Base-by-base conservation (phyloP, 495 filamentous ascomycete species). In the Penicillium herquei region DNA sequence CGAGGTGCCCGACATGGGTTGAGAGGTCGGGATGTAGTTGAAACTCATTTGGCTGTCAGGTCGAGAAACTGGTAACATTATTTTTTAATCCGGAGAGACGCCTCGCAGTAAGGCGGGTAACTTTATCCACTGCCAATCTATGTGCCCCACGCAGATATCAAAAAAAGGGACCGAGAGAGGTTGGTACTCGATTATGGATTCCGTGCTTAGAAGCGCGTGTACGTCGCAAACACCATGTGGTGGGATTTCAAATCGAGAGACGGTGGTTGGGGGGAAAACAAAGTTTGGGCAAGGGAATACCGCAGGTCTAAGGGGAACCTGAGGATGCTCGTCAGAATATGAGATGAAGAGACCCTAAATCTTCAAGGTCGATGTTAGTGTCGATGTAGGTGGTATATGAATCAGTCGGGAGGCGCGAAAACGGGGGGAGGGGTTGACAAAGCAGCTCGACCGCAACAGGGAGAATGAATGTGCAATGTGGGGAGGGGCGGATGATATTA, bases 51-150 rank as follows among this genome's bases (percentile, higher is more conserved):
- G 83, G 65, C 83, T 77, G 52, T 87, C 84, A 26, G 84, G 78
- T 62, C 83, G 81, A 46, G 81, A 77, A 48, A 83, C 84, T 72
- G 88, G 91, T 77, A 90, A 87, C 94, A 97, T 97, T 90, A 94
- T 89, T 79, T 75, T 73, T 70, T 72, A 26, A 69, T 67, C 59
- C 59, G 51, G 58, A 60, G 62, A 42, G 21, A 49, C 51, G 59
- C 59, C 64, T 62, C 44, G 18, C 40, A 57, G 54, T 39, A 63
- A 66, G 58, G 62, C 57, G 59, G 62, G 52, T 58, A 44, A 55
- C 57, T 58, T 60, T 55, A 47, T 59, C 61, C 59, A 59, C 61
- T 57, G 46, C 37, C 59, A 56, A 52, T 54, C 52, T 57, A 60
- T 54, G 34, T 13, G 42, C 35, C 49, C 52, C 32, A 45, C 42